Evolutionary conservation across 2,329 filamentous ascomycete genomes (phyloP).

Genomic region (Thermoascus crustaceus): DNA sequence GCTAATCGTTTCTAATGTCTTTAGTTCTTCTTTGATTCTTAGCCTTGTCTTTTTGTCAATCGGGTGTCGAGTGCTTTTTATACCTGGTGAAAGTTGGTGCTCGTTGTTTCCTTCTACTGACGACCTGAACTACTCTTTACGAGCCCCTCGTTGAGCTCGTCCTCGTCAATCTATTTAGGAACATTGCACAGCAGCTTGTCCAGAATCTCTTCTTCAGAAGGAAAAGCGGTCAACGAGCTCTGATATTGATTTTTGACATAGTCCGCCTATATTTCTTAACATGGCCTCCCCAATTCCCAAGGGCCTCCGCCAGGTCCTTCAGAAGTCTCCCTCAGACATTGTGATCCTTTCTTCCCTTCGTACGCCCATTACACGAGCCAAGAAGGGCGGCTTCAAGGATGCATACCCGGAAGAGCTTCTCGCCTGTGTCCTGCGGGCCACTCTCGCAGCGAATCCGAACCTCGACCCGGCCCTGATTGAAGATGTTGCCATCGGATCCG

Average conservation of each 20-base stretch:
- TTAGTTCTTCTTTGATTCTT: background rate
- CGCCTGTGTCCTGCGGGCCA: conserved; percentile 54
- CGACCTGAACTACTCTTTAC: too few species aligned
- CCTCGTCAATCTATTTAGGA: too few species aligned
- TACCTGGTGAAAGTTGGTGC: too few species aligned
- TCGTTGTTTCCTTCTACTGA: too few species aligned
- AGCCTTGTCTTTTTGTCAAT: too few species aligned
- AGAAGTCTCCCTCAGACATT: conserved; percentile 71
- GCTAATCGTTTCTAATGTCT: conserved; percentile 2
- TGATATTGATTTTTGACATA: conserved; percentile 8
- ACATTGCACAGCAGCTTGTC: too few species aligned
- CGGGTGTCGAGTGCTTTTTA: too few species aligned
- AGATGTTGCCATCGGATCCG: conserved; percentile 79
- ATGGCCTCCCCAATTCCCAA: conserved; percentile 47
- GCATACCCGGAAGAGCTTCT: conserved; percentile 88
- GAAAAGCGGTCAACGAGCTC: too few species aligned
- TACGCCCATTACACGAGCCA: conserved; percentile 74
- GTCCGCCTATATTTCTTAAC: conserved; percentile 10
- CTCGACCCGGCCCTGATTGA: conserved; percentile 63
- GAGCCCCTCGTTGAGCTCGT: too few species aligned
- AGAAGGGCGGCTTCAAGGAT: conserved; percentile 77
- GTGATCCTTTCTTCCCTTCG: conserved; percentile 87
- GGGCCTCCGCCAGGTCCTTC: conserved; percentile 67
- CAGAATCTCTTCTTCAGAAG: too few species aligned
- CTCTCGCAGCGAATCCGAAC: conserved; percentile 62